A percentile compares a stretch with the other conserved stretches of the same genome.
Conservation (phyloP, 108 stramenopile genomes). For the Skeletonema potamos region DNA sequence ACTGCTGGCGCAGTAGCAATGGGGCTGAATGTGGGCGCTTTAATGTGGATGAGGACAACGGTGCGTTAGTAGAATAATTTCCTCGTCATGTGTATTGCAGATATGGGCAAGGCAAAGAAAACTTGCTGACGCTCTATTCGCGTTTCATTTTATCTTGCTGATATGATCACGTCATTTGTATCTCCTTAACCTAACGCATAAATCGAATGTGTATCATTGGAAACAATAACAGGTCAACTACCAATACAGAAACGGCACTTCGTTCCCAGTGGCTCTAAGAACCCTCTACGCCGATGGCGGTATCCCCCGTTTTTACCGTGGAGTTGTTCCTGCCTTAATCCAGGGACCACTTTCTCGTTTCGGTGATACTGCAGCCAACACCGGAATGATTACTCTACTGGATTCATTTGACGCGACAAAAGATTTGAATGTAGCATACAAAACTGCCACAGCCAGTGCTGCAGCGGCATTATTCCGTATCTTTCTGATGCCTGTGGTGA, state of each 20-base stretch:
- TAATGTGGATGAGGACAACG: constrained; percentile 86
- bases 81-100: not conserved
- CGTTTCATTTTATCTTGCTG: not conserved
- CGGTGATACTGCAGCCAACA: constrained; percentile 98
- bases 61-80: constrained; percentile 37
- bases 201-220: not conserved
- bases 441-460: constrained; percentile 82
- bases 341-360: constrained; percentile 95
- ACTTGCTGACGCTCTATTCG: not conserved
- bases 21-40: constrained; percentile 85
- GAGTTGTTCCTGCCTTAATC: constrained; percentile 87
- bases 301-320: constrained; percentile 95
- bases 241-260: constrained; percentile 98
- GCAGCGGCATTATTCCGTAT: constrained; percentile 94
- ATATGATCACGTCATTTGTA: constrained; percentile 1
- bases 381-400: constrained; percentile 87
- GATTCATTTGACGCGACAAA: constrained; percentile 83
- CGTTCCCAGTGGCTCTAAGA: constrained; percentile 82
- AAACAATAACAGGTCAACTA: constrained; percentile 81
- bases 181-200: not conserved
- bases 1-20: constrained; percentile 86
- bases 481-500: constrained; percentile 94
- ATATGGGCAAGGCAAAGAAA: not conserved
- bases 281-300: constrained; percentile 97
- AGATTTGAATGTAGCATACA: constrained; percentile 84